Evolutionary conservation across 768 basidiomycete species (phyloP), one percentile per base, ranked within the genome.

Genomic region (Pleurotus giganteus): DNA sequence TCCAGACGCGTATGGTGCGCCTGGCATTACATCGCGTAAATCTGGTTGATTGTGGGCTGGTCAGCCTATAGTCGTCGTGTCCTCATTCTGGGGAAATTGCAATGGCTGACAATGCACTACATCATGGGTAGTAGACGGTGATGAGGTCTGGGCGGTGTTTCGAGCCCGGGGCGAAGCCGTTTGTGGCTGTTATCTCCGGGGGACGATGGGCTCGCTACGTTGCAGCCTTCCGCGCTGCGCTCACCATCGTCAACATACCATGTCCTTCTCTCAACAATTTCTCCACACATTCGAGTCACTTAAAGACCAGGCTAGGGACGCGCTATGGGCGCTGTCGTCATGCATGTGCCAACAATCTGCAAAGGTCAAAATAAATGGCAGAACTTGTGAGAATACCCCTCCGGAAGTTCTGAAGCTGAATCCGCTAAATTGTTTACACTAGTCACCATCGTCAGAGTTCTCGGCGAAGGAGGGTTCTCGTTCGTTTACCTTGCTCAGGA

Each of bases 381-480:
- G 96, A 61, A 91, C 92, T 36, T 98, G 90, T 91, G 61, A 78
- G 86, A 80, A 54, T 28, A 17, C 47, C 26, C 4, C n/a, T 31
- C 31, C 15, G 7, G 11, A 24, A 27, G 36, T 55, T 31, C 32
- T 12, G 46, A n/a, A n/a, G 36, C 4, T 7, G 21, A 31, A 63
- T 47, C 26, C 23, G 26, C 37, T 15, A 21, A 29, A 26, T 36
- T 29, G n/a, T n/a, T n/a, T n/a, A n/a, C n/a, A n/a, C n/a, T 62
- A 92, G 90, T 94, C 72, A 88, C 91, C 65, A 91, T 99, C 50
- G 73, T 95, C 47, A 92, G 89, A 57, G 86, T 98, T 9, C 83
- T 99, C 7, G 97, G 97, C 26, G 97, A 98, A 72, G 96, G 97
- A 12, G 96, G 92, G 5, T 95, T 94, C 76, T 91, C 89, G 27